Evolutionary conservation across 2,329 filamentous ascomycete species (phyloP).

Genomic region (Monilinia aucupariae): DNA sequence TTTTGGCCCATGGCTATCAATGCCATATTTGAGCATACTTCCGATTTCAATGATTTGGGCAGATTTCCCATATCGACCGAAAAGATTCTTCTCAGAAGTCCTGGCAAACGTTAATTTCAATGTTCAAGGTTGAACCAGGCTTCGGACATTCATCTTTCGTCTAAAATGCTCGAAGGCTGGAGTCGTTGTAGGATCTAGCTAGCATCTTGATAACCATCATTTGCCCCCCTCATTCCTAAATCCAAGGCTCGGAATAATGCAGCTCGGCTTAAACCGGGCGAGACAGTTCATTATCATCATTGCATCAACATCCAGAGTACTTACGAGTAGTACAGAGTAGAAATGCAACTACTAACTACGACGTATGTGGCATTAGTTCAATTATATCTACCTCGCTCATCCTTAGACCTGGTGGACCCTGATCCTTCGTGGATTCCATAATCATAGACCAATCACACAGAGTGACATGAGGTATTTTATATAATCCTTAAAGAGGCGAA

Average conservation of each 20-base stretch:
- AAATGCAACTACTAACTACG: no score
- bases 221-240: not conserved
- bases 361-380: no score
- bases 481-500: no score
- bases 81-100: not conserved
- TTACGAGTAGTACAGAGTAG: no score
- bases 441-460: no score
- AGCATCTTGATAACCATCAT: not conserved
- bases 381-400: no score
- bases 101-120: not conserved
- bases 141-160: not conserved
- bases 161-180: not conserved
- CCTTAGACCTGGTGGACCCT: no score
- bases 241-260: not conserved
- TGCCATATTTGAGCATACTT: conserved; percentile 2
- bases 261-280: not conserved
- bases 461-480: no score
- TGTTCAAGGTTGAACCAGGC: not conserved
- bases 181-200: not conserved
- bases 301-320: no score
- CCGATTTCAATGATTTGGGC: not conserved
- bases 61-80: not conserved
- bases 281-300: not conserved
- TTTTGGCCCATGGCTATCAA: not conserved
- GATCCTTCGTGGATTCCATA: no score